Evolutionary conservation across 2,329 filamentous ascomycete genomes (phyloP).

Genomic region (Aspergillus felis): DNA sequence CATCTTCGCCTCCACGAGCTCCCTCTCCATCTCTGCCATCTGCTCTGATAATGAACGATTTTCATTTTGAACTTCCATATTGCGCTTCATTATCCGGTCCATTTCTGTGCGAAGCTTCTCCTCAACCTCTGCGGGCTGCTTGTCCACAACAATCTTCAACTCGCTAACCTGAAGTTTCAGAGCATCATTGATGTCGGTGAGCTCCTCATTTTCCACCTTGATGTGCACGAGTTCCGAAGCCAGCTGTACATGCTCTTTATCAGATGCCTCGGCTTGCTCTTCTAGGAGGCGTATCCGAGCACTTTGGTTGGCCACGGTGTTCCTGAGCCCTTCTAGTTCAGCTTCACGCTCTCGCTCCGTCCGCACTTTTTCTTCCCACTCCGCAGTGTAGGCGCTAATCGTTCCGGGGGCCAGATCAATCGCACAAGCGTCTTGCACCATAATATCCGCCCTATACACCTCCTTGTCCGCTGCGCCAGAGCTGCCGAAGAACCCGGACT

Average conservation of each 20-base stretch:
- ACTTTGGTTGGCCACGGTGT: constrained; percentile 63
- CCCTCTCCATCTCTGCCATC: constrained; percentile 85
- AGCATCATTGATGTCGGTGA: constrained; percentile 85
- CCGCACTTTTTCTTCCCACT: constrained; percentile 92
- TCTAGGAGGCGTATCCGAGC: constrained; percentile 79
- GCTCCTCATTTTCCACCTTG: constrained; percentile 88
- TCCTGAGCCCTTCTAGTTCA: constrained; percentile 71
- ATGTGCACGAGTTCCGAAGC: constrained; percentile 87
- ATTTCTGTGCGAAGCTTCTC: constrained; percentile 76
- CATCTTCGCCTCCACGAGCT: constrained; percentile 92
- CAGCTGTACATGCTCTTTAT: constrained; percentile 84
- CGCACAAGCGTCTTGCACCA: constrained; percentile 88
- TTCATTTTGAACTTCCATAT: constrained; percentile 89
- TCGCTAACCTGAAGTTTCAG: constrained; percentile 81
- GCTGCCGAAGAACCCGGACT: constrained; percentile 95
- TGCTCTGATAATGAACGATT: constrained; percentile 86
- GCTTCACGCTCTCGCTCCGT: constrained; percentile 75
- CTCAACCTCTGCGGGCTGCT: constrained; percentile 85
- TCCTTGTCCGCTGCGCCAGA: constrained; percentile 88
- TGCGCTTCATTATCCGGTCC: constrained; percentile 86
- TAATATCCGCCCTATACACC: constrained; percentile 87
- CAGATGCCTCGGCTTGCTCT: constrained; percentile 80
- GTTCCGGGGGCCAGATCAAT: constrained; percentile 80
- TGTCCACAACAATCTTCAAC: constrained; percentile 79
- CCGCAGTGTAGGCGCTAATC: constrained; percentile 72